Evolutionary conservation across 2,329 filamentous ascomycete genomes (phyloP), one percentile per base, ranked within the genome.

Genomic region (Aureobasidium sp.): DNA sequence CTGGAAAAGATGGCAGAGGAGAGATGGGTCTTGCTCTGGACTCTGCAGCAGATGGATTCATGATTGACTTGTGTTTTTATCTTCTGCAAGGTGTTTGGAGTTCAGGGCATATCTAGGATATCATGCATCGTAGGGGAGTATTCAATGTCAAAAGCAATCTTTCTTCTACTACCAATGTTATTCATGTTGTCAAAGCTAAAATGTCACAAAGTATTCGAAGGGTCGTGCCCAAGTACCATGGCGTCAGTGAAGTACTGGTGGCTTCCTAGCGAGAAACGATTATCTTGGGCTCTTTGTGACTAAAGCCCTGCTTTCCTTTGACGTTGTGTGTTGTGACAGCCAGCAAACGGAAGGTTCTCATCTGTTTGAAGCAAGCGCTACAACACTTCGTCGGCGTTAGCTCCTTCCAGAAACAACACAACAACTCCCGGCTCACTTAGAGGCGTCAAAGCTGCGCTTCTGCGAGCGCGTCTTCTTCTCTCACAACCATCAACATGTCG

Each of bases 11-110:
- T 97, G 68, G 85, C 92, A 44, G 93, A 97, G 72, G 94, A 97
- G 78, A 96, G 92, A 71, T 97, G 92, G 75, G 76, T 99, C 69
- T 84, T 97, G 44, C 91, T 96, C 75, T 97, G 95, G 81, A 95
- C 93, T 65, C 78, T 97, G 65, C 83, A 87, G 69, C 90, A 96
- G 77, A 97, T 97, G 92, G 91, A 96, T 70, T 88, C 59, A 54
- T 61, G 42, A 48, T 39, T 25, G 57, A 48, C 16, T 16, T 48
- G 32, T 39, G 37, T 16, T 42, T 44, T 59, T 50, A 27, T 59
- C 45, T 59, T 47, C 45, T 59, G 57, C 45, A 59, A 30, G 57
- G 57, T 59, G 57, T 59, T 47, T 50, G 57, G 57, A 59, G 57
- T 59, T 50, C 29, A 13, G 42, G 15, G 13, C 42, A 48, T 45